Evolutionary conservation across 495 filamentous ascomycete genomes (phyloP).

Genomic region (Hypoxylon perforatum): DNA sequence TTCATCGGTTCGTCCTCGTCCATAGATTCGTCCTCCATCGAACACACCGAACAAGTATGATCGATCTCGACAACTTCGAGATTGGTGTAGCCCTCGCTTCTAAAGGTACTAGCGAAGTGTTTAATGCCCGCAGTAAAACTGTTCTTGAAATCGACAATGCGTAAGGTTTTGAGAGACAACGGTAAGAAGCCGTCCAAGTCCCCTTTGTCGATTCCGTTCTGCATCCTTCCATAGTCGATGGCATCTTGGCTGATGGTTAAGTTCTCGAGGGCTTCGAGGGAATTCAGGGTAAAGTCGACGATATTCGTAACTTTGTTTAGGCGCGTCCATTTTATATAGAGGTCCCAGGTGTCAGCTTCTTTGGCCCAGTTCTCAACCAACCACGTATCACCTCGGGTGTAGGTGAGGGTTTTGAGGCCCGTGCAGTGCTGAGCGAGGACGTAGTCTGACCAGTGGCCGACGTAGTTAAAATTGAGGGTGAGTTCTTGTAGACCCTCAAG

Average conservation of each 20-base stretch:
- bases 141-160: background rate
- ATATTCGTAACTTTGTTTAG: background rate
- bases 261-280: background rate
- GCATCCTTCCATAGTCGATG: background rate
- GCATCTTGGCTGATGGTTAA: background rate
- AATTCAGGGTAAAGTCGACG: background rate
- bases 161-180: background rate
- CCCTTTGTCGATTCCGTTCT: background rate
- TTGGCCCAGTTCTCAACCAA: background rate
- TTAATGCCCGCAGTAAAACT: background rate
- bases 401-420: background rate
- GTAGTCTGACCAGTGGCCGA: background rate
- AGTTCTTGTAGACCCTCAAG: background rate
- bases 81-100: background rate
- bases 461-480: background rate
- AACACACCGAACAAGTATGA: no score
- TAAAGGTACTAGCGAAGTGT: background rate
- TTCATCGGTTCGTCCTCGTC: no score
- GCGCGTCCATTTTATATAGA: no score
- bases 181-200: background rate
- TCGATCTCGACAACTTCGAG: no score
- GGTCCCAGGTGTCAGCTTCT: background rate
- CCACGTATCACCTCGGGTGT: background rate
- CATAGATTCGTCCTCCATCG: no score
- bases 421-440: background rate